phyloP scores from a whole-genome alignment of 2,329 filamentous ascomycete species.

The Pseudogymnoascus sp. region DNA sequence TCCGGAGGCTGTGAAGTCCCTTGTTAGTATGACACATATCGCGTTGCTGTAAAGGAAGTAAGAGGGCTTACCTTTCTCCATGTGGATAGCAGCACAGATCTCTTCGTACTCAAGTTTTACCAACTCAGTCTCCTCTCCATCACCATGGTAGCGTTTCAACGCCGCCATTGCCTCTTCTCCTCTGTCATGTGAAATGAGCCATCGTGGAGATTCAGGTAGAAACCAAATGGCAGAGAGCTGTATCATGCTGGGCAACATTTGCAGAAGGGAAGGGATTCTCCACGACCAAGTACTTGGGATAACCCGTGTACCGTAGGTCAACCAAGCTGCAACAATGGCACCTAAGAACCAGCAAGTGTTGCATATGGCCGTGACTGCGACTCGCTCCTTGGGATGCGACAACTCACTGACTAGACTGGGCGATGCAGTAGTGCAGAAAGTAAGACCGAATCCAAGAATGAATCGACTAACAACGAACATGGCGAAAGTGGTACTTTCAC shows the following conservation, averaged over 20 bases:
- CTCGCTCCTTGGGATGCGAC: slow-evolving; percentile 46
- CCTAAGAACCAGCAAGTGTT: slow-evolving; percentile 46
- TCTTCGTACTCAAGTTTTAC: slow-evolving; percentile 2
- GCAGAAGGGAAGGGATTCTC: slow-evolving; percentile 36
- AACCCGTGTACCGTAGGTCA: slow-evolving; percentile 34
- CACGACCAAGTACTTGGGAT: slow-evolving; percentile 31
- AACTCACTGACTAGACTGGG: slow-evolving; percentile 46
- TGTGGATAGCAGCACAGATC: not conserved
- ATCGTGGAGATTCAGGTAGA: not conserved
- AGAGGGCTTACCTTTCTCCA: not conserved
- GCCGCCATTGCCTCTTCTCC: slow-evolving; percentile 1
- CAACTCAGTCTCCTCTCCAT: not conserved
- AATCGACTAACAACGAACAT: slow-evolving; percentile 50
- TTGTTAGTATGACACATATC: not conserved
- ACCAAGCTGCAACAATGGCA: slow-evolving; percentile 36
- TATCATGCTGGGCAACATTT: slow-evolving; percentile 16
- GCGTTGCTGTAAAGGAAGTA: not conserved
- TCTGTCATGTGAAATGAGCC: slow-evolving; percentile 1
- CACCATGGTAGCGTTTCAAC: not conserved
- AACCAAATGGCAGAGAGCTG: not conserved
- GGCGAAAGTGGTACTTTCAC: slow-evolving; percentile 27
- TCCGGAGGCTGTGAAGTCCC: not conserved
- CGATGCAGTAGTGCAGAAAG: slow-evolving; percentile 44
- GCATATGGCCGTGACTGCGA: slow-evolving; percentile 46
- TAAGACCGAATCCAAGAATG: slow-evolving; percentile 47